Conservation (phyloP, 768 basidiomycete genomes). For the Pisolithus orientalis region DNA sequence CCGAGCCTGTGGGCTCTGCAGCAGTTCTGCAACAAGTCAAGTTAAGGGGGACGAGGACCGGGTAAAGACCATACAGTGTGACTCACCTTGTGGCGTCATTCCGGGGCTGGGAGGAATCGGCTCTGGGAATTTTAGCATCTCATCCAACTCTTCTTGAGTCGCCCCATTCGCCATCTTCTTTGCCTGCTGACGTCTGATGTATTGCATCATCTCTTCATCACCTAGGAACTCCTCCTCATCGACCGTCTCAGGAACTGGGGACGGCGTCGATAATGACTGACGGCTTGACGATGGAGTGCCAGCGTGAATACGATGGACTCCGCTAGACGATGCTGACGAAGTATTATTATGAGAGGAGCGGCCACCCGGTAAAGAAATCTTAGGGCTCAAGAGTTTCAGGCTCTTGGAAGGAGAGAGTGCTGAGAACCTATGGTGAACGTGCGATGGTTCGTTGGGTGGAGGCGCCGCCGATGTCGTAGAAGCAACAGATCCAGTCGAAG, state of each 20-base stretch:
- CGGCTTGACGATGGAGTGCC: slow-evolving; percentile 64
- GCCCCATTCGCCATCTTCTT: slow-evolving; percentile 82
- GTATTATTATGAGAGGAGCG: slow-evolving; percentile 43
- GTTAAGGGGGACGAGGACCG: slow-evolving; percentile 5
- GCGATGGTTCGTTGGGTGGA: slow-evolving; percentile 32
- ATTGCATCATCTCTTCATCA: slow-evolving; percentile 96
- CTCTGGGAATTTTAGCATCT: slow-evolving; percentile 88
- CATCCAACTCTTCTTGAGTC: slow-evolving; percentile 82
- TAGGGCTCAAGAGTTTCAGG: slow-evolving; percentile 75
- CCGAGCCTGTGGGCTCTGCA: slow-evolving; percentile 60
- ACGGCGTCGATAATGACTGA: slow-evolving; percentile 77
- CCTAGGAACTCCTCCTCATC: slow-evolving; percentile 86
- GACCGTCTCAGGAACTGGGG: slow-evolving; percentile 68
- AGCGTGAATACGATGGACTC: slow-evolving; percentile 44
- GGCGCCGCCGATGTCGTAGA: slow-evolving; percentile 53
- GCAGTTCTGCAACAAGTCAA: slow-evolving; percentile 40
- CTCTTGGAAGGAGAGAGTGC: slow-evolving; percentile 82
- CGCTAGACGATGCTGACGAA: slow-evolving; percentile 29
- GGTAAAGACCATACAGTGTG: not conserved
- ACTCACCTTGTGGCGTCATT: slow-evolving; percentile 65
- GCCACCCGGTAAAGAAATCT: slow-evolving; percentile 56
- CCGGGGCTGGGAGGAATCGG: slow-evolving; percentile 67
- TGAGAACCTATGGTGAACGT: slow-evolving; percentile 64
- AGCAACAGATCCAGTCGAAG: slow-evolving; percentile 76
- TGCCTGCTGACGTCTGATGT: slow-evolving; percentile 84